Base-by-base conservation (phyloP, 2,329 filamentous ascomycete genomes). In the Colletotrichum lentis region DNA sequence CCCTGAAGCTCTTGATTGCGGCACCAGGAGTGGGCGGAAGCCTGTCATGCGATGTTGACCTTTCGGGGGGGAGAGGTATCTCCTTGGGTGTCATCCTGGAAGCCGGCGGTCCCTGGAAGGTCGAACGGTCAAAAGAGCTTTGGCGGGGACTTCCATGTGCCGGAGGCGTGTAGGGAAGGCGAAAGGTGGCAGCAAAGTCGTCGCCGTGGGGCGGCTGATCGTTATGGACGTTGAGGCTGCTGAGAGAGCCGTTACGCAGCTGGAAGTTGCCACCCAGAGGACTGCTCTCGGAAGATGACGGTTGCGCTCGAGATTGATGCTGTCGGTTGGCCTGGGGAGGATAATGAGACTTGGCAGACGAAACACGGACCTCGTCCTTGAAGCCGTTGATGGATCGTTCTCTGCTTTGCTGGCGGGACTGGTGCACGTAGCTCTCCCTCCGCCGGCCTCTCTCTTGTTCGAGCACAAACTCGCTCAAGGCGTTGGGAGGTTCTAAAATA, bases 1-100 rank as follows among this genome's bases (percentile, higher is more conserved):
- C 79, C 62, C 73, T 77, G 59, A 80, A 70, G 64, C 74, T 77
- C 64, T 37, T 70, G 35, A 67, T 58, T 49, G 52, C 53, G 5
- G 46, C 47, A 2, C 67, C 58, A 8, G 64, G 59, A 8, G 67
- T 59, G 4, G 52, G 35, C 5, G 53, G 63, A 44, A 49, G 44
- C 39, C 47, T 49, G 7, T 67, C 63, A 8, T 53, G 52, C 16
- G 67, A 67, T 18, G 18, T 4, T 2, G 56, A 53, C 6, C 57
- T 62, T 22, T 54, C 64, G 5, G 37, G 31, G 7, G 62, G 50
- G 12, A 56, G 24, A 5, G 65, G 49, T 5, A 61, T 61, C 14
- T 69, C 66, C 39, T 16, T 66, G 3, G 43, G 39, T 11, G 44
- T 24, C 22, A 47, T 43, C 18, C 27, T 59, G 41, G 41, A 49